phyloP scores from a whole-genome alignment of 2,329 filamentous ascomycete genomes.

The Neurospora sp. region DNA sequence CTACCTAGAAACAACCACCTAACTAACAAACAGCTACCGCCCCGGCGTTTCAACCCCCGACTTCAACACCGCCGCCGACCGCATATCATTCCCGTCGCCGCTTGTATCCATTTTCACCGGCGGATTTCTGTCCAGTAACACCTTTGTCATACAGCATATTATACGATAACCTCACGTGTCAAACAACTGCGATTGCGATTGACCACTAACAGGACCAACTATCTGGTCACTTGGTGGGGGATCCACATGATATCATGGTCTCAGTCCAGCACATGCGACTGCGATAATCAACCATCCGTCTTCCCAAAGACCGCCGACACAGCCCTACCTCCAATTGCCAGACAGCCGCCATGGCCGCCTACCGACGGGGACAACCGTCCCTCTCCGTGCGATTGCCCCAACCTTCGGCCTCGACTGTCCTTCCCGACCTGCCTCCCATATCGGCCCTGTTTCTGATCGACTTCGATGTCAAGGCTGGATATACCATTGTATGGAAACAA shows the following conservation, averaged over 20 bases:
- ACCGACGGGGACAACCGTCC: slow-evolving; percentile 29
- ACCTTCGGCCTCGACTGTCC: slow-evolving; percentile 24
- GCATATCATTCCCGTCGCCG: neutral
- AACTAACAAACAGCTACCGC: neutral
- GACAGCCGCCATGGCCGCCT: slow-evolving; percentile 27
- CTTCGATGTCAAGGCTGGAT: slow-evolving; percentile 88
- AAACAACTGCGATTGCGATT: neutral
- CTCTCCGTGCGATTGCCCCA: slow-evolving; percentile 29
- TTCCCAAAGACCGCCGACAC: neutral
- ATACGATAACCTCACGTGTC: neutral
- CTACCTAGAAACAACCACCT: neutral
- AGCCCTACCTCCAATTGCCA: neutral
- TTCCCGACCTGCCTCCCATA: slow-evolving; percentile 48
- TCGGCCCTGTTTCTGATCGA: slow-evolving; percentile 80
- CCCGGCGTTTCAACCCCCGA: neutral
- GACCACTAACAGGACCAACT: neutral
- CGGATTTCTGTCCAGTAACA: neutral
- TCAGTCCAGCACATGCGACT: neutral
- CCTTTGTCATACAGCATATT: neutral
- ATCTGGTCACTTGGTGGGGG: neutral
- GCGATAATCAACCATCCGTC: neutral
- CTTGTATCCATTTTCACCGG: neutral
- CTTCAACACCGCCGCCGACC: neutral
- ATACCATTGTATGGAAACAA: slow-evolving; percentile 82
- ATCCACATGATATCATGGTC: neutral